Evolutionary conservation across 208 protist genomes (phyloP).

Genomic region (Balamuthia mandrillaris): DNA sequence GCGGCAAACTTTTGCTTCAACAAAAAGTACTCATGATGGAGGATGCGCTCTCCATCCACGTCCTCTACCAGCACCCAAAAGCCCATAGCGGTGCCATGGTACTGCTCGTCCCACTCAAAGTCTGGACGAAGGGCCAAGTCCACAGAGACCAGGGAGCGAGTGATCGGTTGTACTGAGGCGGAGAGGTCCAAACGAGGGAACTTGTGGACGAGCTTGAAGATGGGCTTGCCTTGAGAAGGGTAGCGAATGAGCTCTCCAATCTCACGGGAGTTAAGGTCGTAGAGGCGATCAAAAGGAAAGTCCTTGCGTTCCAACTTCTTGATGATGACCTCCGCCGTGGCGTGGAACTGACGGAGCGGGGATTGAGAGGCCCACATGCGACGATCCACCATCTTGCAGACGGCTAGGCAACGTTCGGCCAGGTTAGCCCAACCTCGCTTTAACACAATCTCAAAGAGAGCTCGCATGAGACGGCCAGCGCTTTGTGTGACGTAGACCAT

Average conservation of each 20-base stretch:
- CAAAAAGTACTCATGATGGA: constrained; percentile 93
- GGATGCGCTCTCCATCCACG: constrained; percentile 85
- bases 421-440: constrained; percentile 92
- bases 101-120: constrained; percentile 87
- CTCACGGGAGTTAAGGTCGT: constrained; percentile 85
- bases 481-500: constrained; percentile 99
- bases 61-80: constrained; percentile 95
- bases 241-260: constrained; percentile 87
- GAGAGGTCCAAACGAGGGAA: constrained; percentile 90
- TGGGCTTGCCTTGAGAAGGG: constrained; percentile 78
- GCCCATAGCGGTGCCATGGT: constrained; percentile 84
- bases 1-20: constrained; percentile 75
- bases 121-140: constrained; percentile 93
- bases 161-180: constrained; percentile 92
- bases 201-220: constrained; percentile 84
- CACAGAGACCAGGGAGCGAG: constrained; percentile 87
- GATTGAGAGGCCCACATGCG: constrained; percentile 94
- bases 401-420: constrained; percentile 72
- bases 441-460: constrained; percentile 92
- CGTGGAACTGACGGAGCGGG: constrained; percentile 71
- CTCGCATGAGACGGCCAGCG: constrained; percentile 81
- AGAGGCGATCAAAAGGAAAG: constrained; percentile 91
- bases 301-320: constrained; percentile 90
- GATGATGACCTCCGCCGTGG: constrained; percentile 84
- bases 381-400: constrained; percentile 93